Percentiles rank a stretch among this genome's conserved stretches.
Conservation (phyloP, 2,329 filamentous ascomycete species). For the Colletotrichum simmondsii region DNA sequence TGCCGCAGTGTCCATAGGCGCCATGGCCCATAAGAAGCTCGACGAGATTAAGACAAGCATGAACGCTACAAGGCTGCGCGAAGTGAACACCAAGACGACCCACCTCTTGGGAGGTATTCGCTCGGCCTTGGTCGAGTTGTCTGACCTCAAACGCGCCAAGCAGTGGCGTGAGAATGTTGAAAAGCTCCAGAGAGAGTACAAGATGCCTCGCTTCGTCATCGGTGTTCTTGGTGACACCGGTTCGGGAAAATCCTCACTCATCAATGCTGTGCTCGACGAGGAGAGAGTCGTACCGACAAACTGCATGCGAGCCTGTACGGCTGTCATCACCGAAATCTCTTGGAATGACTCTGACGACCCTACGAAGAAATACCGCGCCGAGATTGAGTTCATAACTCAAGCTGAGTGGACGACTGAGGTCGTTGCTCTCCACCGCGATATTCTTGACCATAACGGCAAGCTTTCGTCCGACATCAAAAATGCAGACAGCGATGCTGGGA, state of each 20-base stretch:
- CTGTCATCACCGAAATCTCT: slow-evolving; percentile 69
- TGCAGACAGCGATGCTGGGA: slow-evolving; percentile 54
- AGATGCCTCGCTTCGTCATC: slow-evolving; percentile 52
- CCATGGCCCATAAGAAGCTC: slow-evolving; percentile 1
- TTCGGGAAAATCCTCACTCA: slow-evolving; percentile 70
- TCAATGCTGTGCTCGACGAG: slow-evolving; percentile 72
- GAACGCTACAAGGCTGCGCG: not conserved
- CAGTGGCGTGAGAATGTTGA: not conserved
- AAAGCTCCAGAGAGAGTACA: slow-evolving; percentile 39
- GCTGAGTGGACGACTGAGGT: slow-evolving; percentile 66
- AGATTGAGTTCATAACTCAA: slow-evolving; percentile 66
- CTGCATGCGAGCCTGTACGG: slow-evolving; percentile 71
- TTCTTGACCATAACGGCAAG: slow-evolving; percentile 52
- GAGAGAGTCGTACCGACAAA: slow-evolving; percentile 57
- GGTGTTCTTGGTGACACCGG: slow-evolving; percentile 72
- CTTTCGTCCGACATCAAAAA: slow-evolving; percentile 48
- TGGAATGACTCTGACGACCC: slow-evolving; percentile 60
- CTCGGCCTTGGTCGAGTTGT: not conserved
- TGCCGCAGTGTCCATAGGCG: not conserved
- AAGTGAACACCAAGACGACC: not conserved
- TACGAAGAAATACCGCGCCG: slow-evolving; percentile 56
- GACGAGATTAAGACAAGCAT: not conserved
- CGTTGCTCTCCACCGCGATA: slow-evolving; percentile 57
- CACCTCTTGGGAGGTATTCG: not conserved
- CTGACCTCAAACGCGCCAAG: not conserved